Percentiles rank a stretch among this genome's conserved stretches.
Conservation (phyloP, 169 alveolate genomes). For the Plasmodium knowlesi region DNA sequence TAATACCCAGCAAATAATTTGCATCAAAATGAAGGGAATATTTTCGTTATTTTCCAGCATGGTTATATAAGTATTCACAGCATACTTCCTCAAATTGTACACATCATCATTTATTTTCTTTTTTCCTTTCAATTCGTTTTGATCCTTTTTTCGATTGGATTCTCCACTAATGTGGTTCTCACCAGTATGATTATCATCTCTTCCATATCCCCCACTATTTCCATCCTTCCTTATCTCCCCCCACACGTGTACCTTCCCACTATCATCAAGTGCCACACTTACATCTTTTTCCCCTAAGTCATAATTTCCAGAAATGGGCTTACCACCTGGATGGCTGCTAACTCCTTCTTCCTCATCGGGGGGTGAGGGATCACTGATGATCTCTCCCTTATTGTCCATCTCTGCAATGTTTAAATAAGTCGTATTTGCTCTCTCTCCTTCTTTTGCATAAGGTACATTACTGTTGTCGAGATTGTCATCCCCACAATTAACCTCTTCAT, state of each 20-base stretch:
- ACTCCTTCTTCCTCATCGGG: not conserved
- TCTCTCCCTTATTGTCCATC: not conserved
- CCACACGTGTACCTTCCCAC: not conserved
- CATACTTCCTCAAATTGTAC: conserved; percentile 60
- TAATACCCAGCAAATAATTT: conserved; percentile 65
- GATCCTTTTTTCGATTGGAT: not conserved
- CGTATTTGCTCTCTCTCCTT: not conserved
- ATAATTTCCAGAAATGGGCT: not conserved
- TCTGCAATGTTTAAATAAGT: conserved; percentile 28
- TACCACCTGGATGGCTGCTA: not conserved
- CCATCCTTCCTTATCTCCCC: not conserved
- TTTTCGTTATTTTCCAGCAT: conserved; percentile 67
- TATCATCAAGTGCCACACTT: not conserved
- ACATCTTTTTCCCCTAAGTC: not conserved
- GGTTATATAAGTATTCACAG: conserved; percentile 65
- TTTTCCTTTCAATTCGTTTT: not conserved
- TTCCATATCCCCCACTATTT: not conserved
- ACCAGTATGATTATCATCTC: not conserved
- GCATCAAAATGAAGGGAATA: conserved; percentile 70
- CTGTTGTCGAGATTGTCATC: not conserved
- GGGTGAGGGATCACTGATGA: not conserved
- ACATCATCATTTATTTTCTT: conserved; percentile 46
- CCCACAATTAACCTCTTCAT: not conserved
- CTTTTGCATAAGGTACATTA: not conserved
- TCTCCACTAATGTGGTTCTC: not conserved